Base-by-base conservation (phyloP, 345 rosid species). In the Eucalyptus pauciflora region DNA sequence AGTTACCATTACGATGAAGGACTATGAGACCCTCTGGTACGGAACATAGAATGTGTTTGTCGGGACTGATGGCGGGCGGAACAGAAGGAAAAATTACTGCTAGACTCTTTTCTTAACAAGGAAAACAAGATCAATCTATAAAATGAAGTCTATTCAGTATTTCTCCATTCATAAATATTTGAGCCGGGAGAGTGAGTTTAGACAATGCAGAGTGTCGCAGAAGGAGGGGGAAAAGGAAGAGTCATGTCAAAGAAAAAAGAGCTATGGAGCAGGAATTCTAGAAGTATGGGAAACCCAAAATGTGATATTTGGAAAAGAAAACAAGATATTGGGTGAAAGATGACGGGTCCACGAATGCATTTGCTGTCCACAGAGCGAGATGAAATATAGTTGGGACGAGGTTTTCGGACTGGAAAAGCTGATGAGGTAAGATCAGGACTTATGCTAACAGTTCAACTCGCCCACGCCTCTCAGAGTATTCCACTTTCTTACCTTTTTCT, bases 351-450 rank as follows among this genome's bases (percentile, higher is more conserved):
- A 41, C 46, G 24, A 20, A 71, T 15, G 43, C 11, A 67, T 46
- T 48, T 86, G 88, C 76, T 87, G 91, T 92, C 92, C 86, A 60
- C 85, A 12, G 67, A 46, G 50, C 80, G 62, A 88, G 85, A 20
- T 81, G 37, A 85, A 86, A 87, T 91, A 76, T 87, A 67, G 96
- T 91, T 92, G 93, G 85, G 89, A 91, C 86, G 87, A 93, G 37
- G 91, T 86, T 94, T 93, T 94, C 95, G 91, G 91, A 93, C 48
- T 31, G 51, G 51, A 89, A 87, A 51, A 18, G 85, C 85, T 10
- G 48, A 41, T 22, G 85, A 76, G 13, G 85, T 20, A 18, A 76
- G 27, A 41, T 12, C 16, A 41, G 24, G 85, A 76, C 48, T 76
- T 76, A 37, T 41, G 29, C 48, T 6, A 41, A 76, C 85, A 41